These are phyloP conservation scores for Niveomyces coronatus DNA, from an alignment of 2,329 filamentous ascomycete genomes.

Conservation along the genomic window DNA sequence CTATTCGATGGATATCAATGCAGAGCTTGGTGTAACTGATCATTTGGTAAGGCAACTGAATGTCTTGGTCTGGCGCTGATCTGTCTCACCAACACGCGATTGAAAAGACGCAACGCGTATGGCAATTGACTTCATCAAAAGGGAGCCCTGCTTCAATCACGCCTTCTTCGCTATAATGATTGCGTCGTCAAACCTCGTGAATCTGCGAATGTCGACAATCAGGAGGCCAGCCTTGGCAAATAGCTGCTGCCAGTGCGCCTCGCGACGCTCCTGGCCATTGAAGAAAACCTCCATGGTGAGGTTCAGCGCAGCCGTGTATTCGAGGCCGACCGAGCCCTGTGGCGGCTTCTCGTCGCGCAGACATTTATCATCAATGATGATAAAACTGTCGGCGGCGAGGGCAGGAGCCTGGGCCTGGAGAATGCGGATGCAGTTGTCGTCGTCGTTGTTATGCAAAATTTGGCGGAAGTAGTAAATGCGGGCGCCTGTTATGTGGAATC, in stretches of 20 bases:
- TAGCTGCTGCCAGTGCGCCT: conserved; percentile 16
- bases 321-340: conserved; percentile 11
- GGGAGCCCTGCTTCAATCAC: too few species aligned
- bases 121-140: too few species aligned
- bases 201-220: conserved; percentile 15
- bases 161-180: conserved; percentile 14
- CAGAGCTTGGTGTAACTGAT: too few species aligned
- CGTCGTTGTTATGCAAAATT: conserved; percentile 19
- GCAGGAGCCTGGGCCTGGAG: conserved; percentile 12
- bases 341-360: conserved; percentile 13
- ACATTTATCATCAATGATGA: conserved; percentile 18
- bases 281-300: conserved; percentile 18
- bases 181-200: conserved; percentile 15
- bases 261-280: conserved; percentile 15
- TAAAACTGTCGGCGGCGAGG: conserved; percentile 13
- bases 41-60: too few species aligned
- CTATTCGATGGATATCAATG: too few species aligned
- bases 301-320: conserved; percentile 15
- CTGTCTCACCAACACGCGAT: too few species aligned
- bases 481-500: conserved; percentile 10
- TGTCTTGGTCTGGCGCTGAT: too few species aligned
- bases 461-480: conserved; percentile 19
- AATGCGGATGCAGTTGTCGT: conserved; percentile 16
- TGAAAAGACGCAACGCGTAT: too few species aligned
- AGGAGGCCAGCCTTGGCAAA: conserved; percentile 14